Evolutionary conservation across 2,329 filamentous ascomycete species (phyloP).

Genomic region (Colletotrichum sansevieriae): DNA sequence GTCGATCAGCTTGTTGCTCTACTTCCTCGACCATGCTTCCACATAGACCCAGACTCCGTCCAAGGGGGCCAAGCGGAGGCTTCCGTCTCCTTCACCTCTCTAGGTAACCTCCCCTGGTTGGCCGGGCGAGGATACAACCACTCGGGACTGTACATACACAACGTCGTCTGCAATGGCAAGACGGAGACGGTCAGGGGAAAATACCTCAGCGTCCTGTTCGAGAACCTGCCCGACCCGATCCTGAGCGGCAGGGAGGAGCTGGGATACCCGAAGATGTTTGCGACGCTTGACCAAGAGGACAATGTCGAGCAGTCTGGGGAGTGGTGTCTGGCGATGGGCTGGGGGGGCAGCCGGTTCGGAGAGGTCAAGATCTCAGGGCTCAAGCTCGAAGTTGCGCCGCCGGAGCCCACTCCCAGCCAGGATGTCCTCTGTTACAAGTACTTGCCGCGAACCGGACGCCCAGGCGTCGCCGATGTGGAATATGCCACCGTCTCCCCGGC

Average conservation of each 20-base stretch:
- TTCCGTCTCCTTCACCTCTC: constrained; percentile 56
- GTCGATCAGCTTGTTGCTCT: constrained; percentile 63
- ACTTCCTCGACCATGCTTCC: constrained; percentile 63
- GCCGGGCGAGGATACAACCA: constrained; percentile 69
- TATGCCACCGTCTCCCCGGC: constrained; percentile 58
- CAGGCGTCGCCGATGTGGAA: constrained; percentile 65
- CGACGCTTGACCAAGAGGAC: constrained; percentile 51
- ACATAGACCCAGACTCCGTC: constrained; percentile 63
- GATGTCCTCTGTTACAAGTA: constrained; percentile 69
- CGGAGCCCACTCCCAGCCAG: constrained; percentile 47
- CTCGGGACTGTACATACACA: constrained; percentile 72
- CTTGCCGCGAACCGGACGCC: constrained; percentile 65
- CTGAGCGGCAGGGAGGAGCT: constrained; percentile 70
- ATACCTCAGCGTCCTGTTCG: constrained; percentile 70
- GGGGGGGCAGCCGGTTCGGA: constrained; percentile 18
- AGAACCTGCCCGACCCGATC: constrained; percentile 70
- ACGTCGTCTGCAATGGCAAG: constrained; percentile 66
- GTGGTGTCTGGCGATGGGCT: constrained; percentile 16
- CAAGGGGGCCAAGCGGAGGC: constrained; percentile 52
- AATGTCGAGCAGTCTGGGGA: background rate
- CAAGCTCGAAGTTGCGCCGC: constrained; percentile 46
- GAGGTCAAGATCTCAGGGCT: constrained; percentile 9
- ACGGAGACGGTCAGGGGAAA: constrained; percentile 63
- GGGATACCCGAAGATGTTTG: constrained; percentile 70
- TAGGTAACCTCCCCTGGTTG: constrained; percentile 70